These are phyloP conservation scores for Austroboletus rostrupii DNA, from an alignment of 1,284 basidiomycete species.

Conservation along the genomic window DNA sequence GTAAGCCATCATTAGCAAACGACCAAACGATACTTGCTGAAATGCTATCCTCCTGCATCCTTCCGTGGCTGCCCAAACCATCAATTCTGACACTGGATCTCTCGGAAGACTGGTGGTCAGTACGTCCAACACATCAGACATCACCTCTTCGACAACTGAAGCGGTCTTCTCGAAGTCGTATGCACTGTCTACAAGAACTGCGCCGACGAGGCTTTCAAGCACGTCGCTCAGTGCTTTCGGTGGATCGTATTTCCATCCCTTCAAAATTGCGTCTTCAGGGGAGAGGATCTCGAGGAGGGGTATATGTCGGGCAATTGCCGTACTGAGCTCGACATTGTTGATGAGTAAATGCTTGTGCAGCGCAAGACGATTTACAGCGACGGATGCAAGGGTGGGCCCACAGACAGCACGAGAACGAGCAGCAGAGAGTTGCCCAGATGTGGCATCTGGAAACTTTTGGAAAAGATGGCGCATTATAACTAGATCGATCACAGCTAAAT, in stretches of 20 bases:
- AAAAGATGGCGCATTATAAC: conserved; percentile 72
- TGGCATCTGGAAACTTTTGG: conserved; percentile 62
- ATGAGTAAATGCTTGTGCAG: conserved; percentile 71
- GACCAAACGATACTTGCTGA: conserved; percentile 33
- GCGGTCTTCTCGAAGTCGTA: conserved; percentile 67
- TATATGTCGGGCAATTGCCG: conserved; percentile 58
- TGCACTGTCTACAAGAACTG: conserved; percentile 75
- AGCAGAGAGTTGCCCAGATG: conserved; percentile 70
- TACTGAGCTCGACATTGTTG: conserved; percentile 65
- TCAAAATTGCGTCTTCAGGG: conserved; percentile 56
- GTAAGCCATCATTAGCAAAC: conserved; percentile 12
- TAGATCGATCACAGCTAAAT: conserved; percentile 69
- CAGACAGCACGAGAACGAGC: conserved; percentile 73
- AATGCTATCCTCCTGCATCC: conserved; percentile 53
- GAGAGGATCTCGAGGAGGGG: conserved; percentile 54
- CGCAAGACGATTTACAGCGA: conserved; percentile 60
- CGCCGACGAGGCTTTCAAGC: conserved; percentile 81
- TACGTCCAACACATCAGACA: conserved; percentile 57
- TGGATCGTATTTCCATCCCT: conserved; percentile 78
- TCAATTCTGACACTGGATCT: conserved; percentile 66
- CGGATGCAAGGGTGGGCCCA: conserved; percentile 62
- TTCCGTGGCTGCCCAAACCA: conserved; percentile 54
- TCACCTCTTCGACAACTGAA: conserved; percentile 53
- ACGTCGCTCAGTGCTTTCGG: conserved; percentile 78
- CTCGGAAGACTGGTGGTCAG: conserved; percentile 54